Evolutionary conservation across 192 early-diverging fungal species (phyloP).

Genomic region (Backusella liffmaniae): DNA sequence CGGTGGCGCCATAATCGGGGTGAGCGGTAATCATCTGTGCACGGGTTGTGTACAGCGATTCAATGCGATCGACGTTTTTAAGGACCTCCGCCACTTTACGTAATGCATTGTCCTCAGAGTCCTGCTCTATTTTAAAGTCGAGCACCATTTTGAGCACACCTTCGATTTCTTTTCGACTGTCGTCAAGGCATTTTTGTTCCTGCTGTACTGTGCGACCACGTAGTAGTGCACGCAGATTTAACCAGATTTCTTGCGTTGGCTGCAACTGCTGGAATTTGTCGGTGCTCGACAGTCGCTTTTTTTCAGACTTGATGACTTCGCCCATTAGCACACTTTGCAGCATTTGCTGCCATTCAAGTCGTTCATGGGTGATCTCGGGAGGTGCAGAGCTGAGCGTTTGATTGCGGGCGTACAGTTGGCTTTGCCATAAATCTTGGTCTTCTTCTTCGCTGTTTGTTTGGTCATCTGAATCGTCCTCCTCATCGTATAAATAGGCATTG

Average conservation of each 20-base stretch:
- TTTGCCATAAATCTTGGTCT: constrained; percentile 20
- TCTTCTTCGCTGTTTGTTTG: constrained; percentile 7
- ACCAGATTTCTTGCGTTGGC: constrained; percentile 63
- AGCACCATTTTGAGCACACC: constrained; percentile 57
- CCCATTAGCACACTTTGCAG: constrained; percentile 76
- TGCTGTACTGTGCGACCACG: constrained; percentile 57
- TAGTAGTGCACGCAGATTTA: constrained; percentile 64
- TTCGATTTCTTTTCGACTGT: constrained; percentile 60
- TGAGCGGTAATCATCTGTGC: constrained; percentile 58
- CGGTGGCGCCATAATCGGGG: constrained; percentile 64
- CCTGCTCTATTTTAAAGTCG: constrained; percentile 48
- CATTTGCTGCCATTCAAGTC: constrained; percentile 86
- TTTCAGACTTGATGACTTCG: constrained; percentile 85
- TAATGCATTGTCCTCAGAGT: constrained; percentile 41
- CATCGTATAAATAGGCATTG: constrained; percentile 12
- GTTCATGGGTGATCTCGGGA: constrained; percentile 57
- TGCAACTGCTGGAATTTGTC: constrained; percentile 42
- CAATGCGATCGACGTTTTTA: constrained; percentile 73
- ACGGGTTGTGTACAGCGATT: constrained; percentile 75
- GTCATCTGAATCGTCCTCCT: constrained; percentile 9
- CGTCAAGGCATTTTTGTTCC: constrained; percentile 68
- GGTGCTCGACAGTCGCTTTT: constrained; percentile 62
- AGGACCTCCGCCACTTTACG: constrained; percentile 67
- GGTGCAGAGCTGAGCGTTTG: constrained; percentile 16
- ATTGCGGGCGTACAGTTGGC: constrained; percentile 19